Evolutionary conservation across 1,284 basidiomycete species (phyloP), one percentile per base, ranked within the genome.

Genomic region (Cutaneotrichosporon cutaneum): DNA sequence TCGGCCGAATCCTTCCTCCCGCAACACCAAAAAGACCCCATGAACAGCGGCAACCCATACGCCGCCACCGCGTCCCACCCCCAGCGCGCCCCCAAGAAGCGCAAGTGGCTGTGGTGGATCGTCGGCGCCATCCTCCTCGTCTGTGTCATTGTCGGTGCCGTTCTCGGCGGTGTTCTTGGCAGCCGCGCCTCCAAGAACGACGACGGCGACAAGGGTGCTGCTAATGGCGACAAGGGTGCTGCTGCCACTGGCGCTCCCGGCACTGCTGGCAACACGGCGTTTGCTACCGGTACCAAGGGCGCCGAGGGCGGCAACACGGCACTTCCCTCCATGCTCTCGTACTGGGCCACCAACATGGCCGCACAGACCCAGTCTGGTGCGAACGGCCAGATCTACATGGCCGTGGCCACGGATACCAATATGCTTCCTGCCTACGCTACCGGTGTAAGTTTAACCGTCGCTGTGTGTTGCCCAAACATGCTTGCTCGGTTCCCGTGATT

Each of bases 381-480:
- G 36, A 72, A 77, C 59, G 72, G 76, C 39, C 61, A 73, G 45
- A 58, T 61, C 54, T 76, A 76, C 63, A 67, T 80, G 16, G 72
- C 78, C 50, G 65, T 79, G 54, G 85, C 92, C 36, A 90, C 89
- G 18, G 86, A 87, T 52, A 90, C 90, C 11, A 82, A 82, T 73
- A 85, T 89, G 81, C 84, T 92, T 63, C 94, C 94, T 6, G 76
- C 94, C n/a, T 96, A 92, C 76, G 90, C 90, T 30, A 87, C 90
- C 18, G 89, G 89, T 18, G 90, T 93, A 66, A 81, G 90, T 84
- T 11, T n/a, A 16, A 1, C 30, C 32, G 10, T 30, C 66, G 61
- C 56, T 59, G 64, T 63, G 45, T 9, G n/a, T 67, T 11, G 45
- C 45, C 39, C 21, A 35, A 55, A 9, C 22, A n/a, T 30, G 30